A percentile compares a stretch with the other conserved stretches of the same genome.
These are phyloP conservation scores for Tetrahymena thermophila DNA, from an alignment of 73 alveolate genomes.

Conservation along the genomic window DNA sequence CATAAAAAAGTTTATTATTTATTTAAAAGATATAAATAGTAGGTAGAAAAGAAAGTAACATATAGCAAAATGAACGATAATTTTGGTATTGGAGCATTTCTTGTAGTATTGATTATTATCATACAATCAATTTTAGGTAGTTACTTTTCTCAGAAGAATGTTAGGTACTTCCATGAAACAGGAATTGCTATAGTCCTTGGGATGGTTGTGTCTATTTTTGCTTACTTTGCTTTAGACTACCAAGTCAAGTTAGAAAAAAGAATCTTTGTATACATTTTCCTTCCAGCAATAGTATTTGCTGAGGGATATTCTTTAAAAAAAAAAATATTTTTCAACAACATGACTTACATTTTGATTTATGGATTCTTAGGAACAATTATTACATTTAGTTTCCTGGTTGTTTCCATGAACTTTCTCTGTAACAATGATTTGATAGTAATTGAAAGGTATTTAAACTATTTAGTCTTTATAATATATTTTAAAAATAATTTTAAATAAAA, in stretches of 20 bases:
- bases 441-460: not conserved
- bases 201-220: not conserved
- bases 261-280: slow-evolving; percentile 67
- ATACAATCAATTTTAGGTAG: not conserved
- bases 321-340: slow-evolving; percentile 75
- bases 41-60: too few species aligned
- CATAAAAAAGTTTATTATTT: too few species aligned
- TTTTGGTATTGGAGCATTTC: not conserved
- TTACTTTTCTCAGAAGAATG: not conserved
- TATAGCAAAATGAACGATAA: not conserved
- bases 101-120: not conserved
- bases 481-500: not conserved
- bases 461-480: too few species aligned
- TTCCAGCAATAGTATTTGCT: slow-evolving; percentile 82
- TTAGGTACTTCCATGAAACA: not conserved
- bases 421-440: not conserved
- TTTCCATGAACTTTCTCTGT: not conserved
- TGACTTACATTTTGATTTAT: slow-evolving; percentile 68
- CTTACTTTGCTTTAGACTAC: not conserved
- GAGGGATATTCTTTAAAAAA: slow-evolving; percentile 85
- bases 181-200: not conserved
- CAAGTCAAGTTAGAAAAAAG: slow-evolving; percentile 7
- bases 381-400: slow-evolving; percentile 62
- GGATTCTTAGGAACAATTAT: slow-evolving; percentile 83
- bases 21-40: too few species aligned